Percentiles rank a stretch among this genome's conserved stretches.
These are phyloP conservation scores for Lachancea sp. DNA, from an alignment of 805 yeast species.

Conservation along the genomic window DNA sequence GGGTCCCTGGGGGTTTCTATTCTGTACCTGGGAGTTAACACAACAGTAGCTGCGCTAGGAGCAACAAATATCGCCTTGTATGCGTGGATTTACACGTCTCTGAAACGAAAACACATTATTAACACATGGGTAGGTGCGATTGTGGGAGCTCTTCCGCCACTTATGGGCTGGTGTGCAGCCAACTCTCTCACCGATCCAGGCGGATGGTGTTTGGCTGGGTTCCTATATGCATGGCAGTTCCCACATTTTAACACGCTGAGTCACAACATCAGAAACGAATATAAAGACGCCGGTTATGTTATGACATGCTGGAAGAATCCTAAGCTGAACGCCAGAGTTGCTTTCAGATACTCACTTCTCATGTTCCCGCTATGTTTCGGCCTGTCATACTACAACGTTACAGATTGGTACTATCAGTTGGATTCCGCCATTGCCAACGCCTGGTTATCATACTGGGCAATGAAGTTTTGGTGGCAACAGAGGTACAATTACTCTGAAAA, in stretches of 20 bases:
- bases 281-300: conserved; percentile 90
- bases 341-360: conserved; percentile 78
- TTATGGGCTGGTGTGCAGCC: conserved; percentile 99
- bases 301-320: conserved; percentile 96
- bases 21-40: conserved; percentile 75
- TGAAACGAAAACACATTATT: conserved; percentile 75
- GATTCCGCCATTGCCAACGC: conserved; percentile 80
- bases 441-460: conserved; percentile 79
- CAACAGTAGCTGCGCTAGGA: conserved; percentile 79
- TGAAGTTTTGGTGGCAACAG: conserved; percentile 82
- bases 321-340: conserved; percentile 83
- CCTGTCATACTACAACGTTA: conserved; percentile 66
- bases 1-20: conserved; percentile 68
- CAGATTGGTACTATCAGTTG: conserved; percentile 73
- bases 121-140: conserved; percentile 99
- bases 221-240: conserved; percentile 95
- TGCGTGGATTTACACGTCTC: conserved; percentile 85
- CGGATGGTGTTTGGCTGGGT: conserved; percentile 88
- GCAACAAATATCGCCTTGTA: conserved; percentile 72
- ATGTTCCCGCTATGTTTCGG: conserved; percentile 94
- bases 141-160: conserved; percentile 98
- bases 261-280: conserved; percentile 82
- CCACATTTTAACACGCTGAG: conserved; percentile 94
- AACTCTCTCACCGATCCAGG: conserved; percentile 77
- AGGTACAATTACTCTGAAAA: conserved; percentile 45